Conservation (phyloP, 371 early-diverging fungal genomes). For the Capillidium rhysosporum region DNA sequence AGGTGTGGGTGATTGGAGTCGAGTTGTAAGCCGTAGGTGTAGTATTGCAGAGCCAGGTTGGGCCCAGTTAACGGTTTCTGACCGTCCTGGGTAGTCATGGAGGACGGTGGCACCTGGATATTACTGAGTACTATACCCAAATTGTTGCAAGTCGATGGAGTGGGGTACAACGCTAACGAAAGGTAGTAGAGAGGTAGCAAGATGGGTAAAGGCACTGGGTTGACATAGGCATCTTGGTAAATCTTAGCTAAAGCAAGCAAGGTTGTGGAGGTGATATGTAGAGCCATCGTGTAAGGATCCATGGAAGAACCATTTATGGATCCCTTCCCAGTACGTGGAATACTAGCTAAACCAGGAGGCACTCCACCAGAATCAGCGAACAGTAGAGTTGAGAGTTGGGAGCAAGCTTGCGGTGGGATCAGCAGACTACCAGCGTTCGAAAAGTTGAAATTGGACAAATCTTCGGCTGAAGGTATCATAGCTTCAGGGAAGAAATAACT, state of each 20-base stretch:
- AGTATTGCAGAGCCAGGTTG: slow-evolving; percentile 57
- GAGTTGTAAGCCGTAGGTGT: slow-evolving; percentile 63
- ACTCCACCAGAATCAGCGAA: slow-evolving; percentile 40
- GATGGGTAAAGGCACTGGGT: slow-evolving; percentile 19
- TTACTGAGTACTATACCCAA: slow-evolving; percentile 63
- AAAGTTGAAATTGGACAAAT: background rate
- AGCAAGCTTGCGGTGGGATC: slow-evolving; percentile 42
- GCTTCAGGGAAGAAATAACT: background rate
- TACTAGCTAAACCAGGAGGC: slow-evolving; percentile 27
- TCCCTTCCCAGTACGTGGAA: slow-evolving; percentile 14
- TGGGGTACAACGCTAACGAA: slow-evolving; percentile 53
- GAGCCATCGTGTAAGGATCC: background rate
- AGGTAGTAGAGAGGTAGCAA: slow-evolving; percentile 67
- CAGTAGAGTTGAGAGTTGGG: slow-evolving; percentile 26
- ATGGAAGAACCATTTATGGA: background rate
- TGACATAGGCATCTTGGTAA: slow-evolving; percentile 37
- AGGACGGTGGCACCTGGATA: slow-evolving; percentile 29
- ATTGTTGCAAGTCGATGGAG: slow-evolving; percentile 78
- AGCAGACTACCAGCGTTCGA: slow-evolving; percentile 17
- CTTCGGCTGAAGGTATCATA: background rate
- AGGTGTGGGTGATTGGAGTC: slow-evolving; percentile 75
- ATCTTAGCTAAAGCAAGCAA: slow-evolving; percentile 68
- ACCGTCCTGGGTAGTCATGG: slow-evolving; percentile 13
- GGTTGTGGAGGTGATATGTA: slow-evolving; percentile 25
- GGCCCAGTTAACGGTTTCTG: slow-evolving; percentile 28